Evolutionary conservation across 768 basidiomycete genomes (phyloP).

Genomic region (Auricularia sp.): DNA sequence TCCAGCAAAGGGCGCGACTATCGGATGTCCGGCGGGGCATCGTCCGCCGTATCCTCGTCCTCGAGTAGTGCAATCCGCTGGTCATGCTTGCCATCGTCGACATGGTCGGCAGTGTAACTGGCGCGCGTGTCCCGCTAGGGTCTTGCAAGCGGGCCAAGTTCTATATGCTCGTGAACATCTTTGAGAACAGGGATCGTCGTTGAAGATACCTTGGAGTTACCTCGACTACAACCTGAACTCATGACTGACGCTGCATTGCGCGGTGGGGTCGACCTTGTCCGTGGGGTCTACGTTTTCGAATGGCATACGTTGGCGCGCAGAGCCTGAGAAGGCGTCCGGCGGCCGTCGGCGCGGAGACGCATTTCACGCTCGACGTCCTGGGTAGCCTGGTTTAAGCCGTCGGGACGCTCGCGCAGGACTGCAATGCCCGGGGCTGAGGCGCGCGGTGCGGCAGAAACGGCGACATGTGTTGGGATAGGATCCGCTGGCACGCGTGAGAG

Average conservation of each 20-base stretch:
- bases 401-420: conserved; percentile 75
- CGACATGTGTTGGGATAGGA: conserved; percentile 46
- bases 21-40: conserved; percentile 50
- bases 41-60: conserved; percentile 19
- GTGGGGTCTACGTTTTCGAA: conserved; percentile 70
- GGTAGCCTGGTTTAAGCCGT: conserved; percentile 56
- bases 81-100: conserved; percentile 4
- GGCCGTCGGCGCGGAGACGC: conserved; percentile 34
- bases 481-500: conserved; percentile 12
- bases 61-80: conserved; percentile 12
- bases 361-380: conserved; percentile 59
- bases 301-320: conserved; percentile 10
- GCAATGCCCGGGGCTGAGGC: conserved; percentile 47
- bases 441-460: conserved; percentile 37
- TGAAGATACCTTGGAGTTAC: not conserved
- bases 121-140: not conserved
- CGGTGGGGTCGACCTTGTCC: conserved; percentile 52
- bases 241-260: not conserved
- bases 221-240: not conserved
- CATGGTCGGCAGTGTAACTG: not conserved
- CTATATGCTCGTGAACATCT: not conserved
- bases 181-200: not conserved
- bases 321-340: not conserved
- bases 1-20: conserved; percentile 41
- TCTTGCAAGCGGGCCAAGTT: not conserved